These are phyloP conservation scores for Candida corydali DNA, from an alignment of 805 yeast genomes.

Conservation along the genomic window DNA sequence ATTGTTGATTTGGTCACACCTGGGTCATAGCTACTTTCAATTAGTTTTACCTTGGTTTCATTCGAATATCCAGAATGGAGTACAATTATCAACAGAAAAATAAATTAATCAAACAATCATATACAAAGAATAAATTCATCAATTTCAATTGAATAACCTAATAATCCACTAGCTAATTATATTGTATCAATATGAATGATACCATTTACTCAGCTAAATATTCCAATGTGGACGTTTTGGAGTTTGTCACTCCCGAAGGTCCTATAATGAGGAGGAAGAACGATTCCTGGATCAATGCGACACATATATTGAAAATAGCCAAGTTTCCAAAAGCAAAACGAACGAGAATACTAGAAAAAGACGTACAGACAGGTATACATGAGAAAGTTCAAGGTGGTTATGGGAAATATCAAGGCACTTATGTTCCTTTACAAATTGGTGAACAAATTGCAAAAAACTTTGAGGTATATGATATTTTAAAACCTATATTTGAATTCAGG, in stretches of 20 bases:
- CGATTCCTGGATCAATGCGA: conserved; percentile 69
- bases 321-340: conserved; percentile 63
- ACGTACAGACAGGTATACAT: conserved; percentile 58
- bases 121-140: not conserved
- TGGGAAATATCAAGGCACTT: conserved; percentile 59
- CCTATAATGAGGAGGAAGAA: conserved; percentile 64
- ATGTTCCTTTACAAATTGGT: conserved; percentile 40
- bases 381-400: conserved; percentile 74
- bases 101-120: not conserved
- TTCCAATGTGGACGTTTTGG: conserved; percentile 68
- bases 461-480: conserved; percentile 48
- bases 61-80: too few relatives aligned
- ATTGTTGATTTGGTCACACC: too few relatives aligned
- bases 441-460: conserved; percentile 35
- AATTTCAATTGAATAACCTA: not conserved
- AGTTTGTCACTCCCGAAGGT: conserved; percentile 63
- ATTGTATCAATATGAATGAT: conserved; percentile 9
- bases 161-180: not conserved
- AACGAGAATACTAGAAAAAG: conserved; percentile 60
- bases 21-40: too few relatives aligned
- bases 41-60: too few relatives aligned
- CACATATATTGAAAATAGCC: conserved; percentile 66
- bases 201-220: conserved; percentile 67
- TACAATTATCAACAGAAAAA: not conserved
- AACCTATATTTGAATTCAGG: conserved; percentile 63